Base-by-base conservation (phyloP, 768 basidiomycete species). In the Phanerochaete sordida region DNA sequence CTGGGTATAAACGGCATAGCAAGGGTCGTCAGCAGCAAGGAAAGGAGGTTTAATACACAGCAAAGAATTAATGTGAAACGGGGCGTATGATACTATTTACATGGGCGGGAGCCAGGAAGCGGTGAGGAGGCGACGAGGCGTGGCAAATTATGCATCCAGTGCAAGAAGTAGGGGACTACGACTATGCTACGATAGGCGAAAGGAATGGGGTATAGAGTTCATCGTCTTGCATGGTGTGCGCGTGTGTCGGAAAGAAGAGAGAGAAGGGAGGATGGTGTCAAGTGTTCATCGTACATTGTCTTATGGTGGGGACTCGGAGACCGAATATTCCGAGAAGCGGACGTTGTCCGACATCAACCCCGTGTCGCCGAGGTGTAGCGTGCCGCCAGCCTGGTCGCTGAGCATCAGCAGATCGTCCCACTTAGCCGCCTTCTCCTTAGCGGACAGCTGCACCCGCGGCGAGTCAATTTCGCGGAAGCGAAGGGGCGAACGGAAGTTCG, bases 381-480 rank as follows among this genome's bases (percentile, higher is more conserved):
- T 92, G 46, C 90, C 90, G 0, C 90, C 90, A 1, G 90, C 90
- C 53, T 73, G 72, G 44, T 79, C 86, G 65, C 89, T 90, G 64
- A 81, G 77, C 68, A 82, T 79, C 61, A 91, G 71, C 57, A 91
- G 66, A 61, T 85, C 85, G 57, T 88, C 81, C 89, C 88, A 91
- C 65, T 81, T 82, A 13, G 80, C 82, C 7, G 80, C 79, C 75
- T 92, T 92, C 74, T 92, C 88, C 65, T 81, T 73, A 68, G 90
- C 87, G 26, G 83, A 83, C 69, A 86, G 70, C 45, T 72, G 76
- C 24, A 71, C 70, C 56, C 72, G 70, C 53, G 72, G 71, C 28
- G 68, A 69, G 28, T 72, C 65, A 24, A 84, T 66, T 64, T 82
- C 78, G 13, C 84, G 79, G 73, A 83, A 86, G 46, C 74, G 80